phyloP scores from a whole-genome alignment of 2,329 filamentous ascomycete species.

The Aspergillus udagawae region DNA sequence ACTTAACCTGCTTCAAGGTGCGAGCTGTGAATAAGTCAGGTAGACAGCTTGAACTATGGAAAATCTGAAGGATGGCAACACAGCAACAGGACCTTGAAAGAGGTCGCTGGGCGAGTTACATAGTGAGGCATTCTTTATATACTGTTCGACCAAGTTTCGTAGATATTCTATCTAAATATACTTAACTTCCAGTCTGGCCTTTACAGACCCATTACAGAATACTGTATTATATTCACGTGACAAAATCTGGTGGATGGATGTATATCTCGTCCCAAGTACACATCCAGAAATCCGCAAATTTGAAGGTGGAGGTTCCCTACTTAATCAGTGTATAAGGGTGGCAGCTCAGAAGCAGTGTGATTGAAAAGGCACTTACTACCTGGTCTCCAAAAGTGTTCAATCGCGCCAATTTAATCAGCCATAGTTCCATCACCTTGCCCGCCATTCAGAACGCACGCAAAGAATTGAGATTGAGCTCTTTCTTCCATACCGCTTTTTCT shows the following conservation, averaged over 20 bases:
- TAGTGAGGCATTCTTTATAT: neutral
- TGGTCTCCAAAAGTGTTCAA: neutral
- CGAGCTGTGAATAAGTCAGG: neutral
- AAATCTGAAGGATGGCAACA: neutral
- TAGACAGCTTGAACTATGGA: neutral
- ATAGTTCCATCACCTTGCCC: neutral
- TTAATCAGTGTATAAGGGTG: neutral
- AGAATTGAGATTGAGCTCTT: neutral
- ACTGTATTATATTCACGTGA: conserved; percentile 6
- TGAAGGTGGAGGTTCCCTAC: neutral
- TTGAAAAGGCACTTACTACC: neutral
- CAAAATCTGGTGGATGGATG: neutral
- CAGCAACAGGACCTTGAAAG: neutral
- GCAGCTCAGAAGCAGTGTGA: neutral
- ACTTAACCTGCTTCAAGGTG: neutral
- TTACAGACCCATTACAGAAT: conserved; percentile 24
- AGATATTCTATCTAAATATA: neutral
- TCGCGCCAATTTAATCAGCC: neutral
- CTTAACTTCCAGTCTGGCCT: conserved; percentile 31
- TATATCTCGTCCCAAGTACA: neutral
- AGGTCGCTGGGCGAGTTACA: neutral
- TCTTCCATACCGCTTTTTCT: neutral
- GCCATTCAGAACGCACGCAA: neutral
- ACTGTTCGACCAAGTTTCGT: neutral
- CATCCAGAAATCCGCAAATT: neutral